Conservation (phyloP, 148 eudicot genomes). For the Rhododendron molle region DNA sequence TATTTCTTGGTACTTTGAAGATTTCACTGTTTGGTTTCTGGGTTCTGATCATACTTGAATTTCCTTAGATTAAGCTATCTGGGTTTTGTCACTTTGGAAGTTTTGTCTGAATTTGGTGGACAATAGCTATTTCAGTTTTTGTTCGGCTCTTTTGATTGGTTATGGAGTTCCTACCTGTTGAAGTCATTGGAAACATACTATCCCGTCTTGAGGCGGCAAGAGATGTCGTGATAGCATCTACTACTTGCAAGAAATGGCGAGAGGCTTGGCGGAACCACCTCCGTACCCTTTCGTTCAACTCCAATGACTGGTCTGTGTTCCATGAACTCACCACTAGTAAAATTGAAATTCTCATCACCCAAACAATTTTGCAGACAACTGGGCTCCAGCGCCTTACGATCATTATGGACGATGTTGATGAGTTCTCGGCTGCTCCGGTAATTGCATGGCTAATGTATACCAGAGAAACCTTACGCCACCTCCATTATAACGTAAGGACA, state of each 20-base stretch:
- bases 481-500: slow-evolving; percentile 66
- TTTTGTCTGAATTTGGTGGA: not conserved
- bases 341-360: slow-evolving; percentile 72
- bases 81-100: not conserved
- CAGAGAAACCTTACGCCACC: slow-evolving; percentile 57
- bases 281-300: slow-evolving; percentile 63
- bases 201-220: slow-evolving; percentile 72
- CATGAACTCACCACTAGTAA: slow-evolving; percentile 49
- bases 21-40: slow-evolving; percentile 9
- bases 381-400: slow-evolving; percentile 65
- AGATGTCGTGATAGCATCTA: slow-evolving; percentile 78
- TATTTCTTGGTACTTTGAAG: not conserved
- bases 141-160: not conserved
- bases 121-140: not conserved
- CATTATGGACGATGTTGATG: slow-evolving; percentile 82
- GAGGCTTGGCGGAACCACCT: slow-evolving; percentile 76
- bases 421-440: slow-evolving; percentile 85
- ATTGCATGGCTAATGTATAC: slow-evolving; percentile 92
- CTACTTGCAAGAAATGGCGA: slow-evolving; percentile 78
- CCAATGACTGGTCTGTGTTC: slow-evolving; percentile 63
- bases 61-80: not conserved
- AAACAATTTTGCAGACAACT: slow-evolving; percentile 72
- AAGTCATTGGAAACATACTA: slow-evolving; percentile 87
- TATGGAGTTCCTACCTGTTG: slow-evolving; percentile 85
- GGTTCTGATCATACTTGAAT: slow-evolving; percentile 3